A percentile compares a stretch with the other conserved stretches of the same genome.
Evolutionary conservation across 805 yeast species (phyloP).

Genomic region (Candida germanica): DNA sequence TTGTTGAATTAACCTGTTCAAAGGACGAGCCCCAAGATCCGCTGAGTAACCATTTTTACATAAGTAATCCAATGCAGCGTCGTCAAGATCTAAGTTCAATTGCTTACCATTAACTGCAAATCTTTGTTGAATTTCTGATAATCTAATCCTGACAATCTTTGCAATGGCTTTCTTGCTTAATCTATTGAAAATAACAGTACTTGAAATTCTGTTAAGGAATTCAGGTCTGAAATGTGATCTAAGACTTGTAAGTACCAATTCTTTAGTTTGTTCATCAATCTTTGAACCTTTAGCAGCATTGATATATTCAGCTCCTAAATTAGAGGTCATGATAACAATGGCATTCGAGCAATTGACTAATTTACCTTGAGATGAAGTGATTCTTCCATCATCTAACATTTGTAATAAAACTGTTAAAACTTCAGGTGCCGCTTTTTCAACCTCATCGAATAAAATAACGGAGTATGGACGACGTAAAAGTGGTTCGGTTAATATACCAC

Average conservation of each 20-base stretch:
- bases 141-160: slow-evolving; percentile 84
- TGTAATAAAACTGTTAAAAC: slow-evolving; percentile 90
- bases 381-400: slow-evolving; percentile 93
- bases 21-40: slow-evolving; percentile 95
- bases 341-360: slow-evolving; percentile 89
- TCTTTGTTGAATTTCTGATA: slow-evolving; percentile 80
- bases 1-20: slow-evolving; percentile 85
- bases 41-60: slow-evolving; percentile 85
- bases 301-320: slow-evolving; percentile 91
- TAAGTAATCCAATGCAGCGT: slow-evolving; percentile 75
- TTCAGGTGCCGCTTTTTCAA: slow-evolving; percentile 98
- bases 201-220: slow-evolving; percentile 91
- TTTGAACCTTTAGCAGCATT: slow-evolving; percentile 61
- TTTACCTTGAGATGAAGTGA: slow-evolving; percentile 92
- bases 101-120: slow-evolving; percentile 82
- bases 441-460: slow-evolving; percentile 94
- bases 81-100: slow-evolving; percentile 67
- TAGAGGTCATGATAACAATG: slow-evolving; percentile 94
- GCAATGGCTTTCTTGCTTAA: slow-evolving; percentile 87
- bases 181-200: slow-evolving; percentile 90
- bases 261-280: slow-evolving; percentile 66
- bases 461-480: slow-evolving; percentile 90
- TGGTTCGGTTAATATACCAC: slow-evolving; percentile 93
- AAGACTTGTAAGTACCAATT: slow-evolving; percentile 79
- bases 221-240: slow-evolving; percentile 94